Base-by-base conservation (phyloP, 2,329 filamentous ascomycete species). In the Biscogniauxia marginata region DNA sequence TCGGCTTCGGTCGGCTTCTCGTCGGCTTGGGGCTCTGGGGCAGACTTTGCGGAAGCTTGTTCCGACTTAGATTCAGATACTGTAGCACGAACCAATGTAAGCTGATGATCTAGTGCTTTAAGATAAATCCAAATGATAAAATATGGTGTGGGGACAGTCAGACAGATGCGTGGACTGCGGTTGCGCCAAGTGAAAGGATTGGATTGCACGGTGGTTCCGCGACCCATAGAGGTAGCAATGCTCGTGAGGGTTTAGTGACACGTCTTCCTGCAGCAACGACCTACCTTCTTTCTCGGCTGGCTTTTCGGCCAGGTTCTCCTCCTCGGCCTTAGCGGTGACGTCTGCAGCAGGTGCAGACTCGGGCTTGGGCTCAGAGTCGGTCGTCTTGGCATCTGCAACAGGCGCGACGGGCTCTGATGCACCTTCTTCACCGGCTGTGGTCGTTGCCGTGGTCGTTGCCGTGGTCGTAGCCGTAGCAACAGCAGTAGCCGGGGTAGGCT, bases 1-100 rank as follows among this genome's bases (percentile, higher is more conserved):
- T 69, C 67, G 46, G 62, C 59, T 46, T 72, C 71, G 62, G 68
- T 52, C 22, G 57, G 50, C 45, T 67, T 66, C 52, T 67, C 58
- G 49, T 62, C 53, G 8, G 63, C 64, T 56, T 74, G 63, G 50
- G 71, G 63, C 55, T 53, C 53, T 43, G 56, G 22, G 49, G 50
- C 46, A 11, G 60, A 44, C 52, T 45, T 16, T 19, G 46, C 30
- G 43, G 56, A 54, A 25, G 54, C 25, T n/a, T 58, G 34, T 13
- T 52, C 30, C 46, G 61, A 8, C 50, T 52, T 39, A 23, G 60
- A 23, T 9, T 58, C 54, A 7, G 58, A 5, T 47, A 62, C 57
- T 61, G 13, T 20, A 46, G 9, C 8, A 18, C 9, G 18, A 53
- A 23, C 63, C 69, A 53, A 73, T 71, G 55, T 66, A 46, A 65